Base-by-base conservation (phyloP, 352 stramenopile genomes). In the Detonula confervacea region DNA sequence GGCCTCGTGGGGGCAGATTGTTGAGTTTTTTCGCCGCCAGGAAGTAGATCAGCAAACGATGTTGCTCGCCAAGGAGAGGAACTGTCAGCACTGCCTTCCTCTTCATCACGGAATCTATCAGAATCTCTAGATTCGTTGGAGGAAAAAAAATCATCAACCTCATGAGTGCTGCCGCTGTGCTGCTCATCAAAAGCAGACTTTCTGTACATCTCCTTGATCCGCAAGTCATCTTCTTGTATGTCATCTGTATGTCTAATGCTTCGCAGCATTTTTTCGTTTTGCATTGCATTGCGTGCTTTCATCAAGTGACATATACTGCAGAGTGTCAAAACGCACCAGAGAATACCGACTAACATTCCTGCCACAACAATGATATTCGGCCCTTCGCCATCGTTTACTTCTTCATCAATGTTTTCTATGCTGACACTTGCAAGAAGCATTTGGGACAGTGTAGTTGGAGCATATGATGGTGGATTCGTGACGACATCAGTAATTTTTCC, bases 321-420 rank as follows among this genome's bases (percentile, higher is more conserved):
- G 0, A 69, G n/a, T 25, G 62, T 64, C 44, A 65, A 60, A 16
- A 39, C 35, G 20, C 29, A 46, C 54, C 59, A 77, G n/a, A 77
- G 29, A 14, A 25, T 8, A 20, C 18, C 27, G 7, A 66, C 24
- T 27, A 59, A 1, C 5, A 76, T 18, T 9, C 29, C 42, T 1
- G 27, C 27, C 14, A 56, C 8, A 0, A 37, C 22, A 18, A 42
- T 51, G 33, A 65, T n/a, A 24, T 56, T 46, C 3, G 12, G 30
- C 4, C 6, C 1, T 47, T 33, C 16, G 24, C 8, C 9, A 11
- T 27, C 27, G 5, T 29, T 25, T 39, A 42, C 22, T 25, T 68
- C 42, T 1, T 35, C 20, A 1, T 5, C n/a, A 6, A 2, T 18
- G 29, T 29, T 18, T 18, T 14, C n/a, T 20, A 46, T 29, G 11